phyloP scores from a whole-genome alignment of 2,329 filamentous ascomycete genomes.

The Paracoccidioides lutzii region DNA sequence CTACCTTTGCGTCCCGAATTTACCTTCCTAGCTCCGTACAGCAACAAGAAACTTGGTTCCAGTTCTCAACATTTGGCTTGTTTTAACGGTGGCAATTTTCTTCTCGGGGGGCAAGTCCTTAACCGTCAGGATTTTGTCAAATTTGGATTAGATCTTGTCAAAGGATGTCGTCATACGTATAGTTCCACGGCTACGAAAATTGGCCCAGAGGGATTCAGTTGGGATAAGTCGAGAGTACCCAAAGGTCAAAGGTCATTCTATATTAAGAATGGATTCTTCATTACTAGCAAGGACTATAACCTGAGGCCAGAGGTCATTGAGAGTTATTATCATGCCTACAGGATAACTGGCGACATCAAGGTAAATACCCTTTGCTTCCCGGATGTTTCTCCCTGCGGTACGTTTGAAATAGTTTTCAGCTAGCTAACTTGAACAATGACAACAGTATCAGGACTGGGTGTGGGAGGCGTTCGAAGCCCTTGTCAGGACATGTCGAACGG shows the following conservation, averaged over 20 bases:
- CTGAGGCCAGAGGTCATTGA: constrained; percentile 73
- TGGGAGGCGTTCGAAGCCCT: constrained; percentile 66
- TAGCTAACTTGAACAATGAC: background rate
- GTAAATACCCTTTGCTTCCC: constrained; percentile 12
- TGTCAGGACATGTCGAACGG: constrained; percentile 48
- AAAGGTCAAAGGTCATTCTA: constrained; percentile 47
- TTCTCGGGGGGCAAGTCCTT: constrained; percentile 64
- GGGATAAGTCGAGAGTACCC: constrained; percentile 42
- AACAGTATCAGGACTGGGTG: constrained; percentile 63
- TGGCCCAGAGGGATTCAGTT: constrained; percentile 60
- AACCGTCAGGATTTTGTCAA: constrained; percentile 52
- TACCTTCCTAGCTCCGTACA: constrained; percentile 45
- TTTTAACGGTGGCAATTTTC: constrained; percentile 75
- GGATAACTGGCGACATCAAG: constrained; percentile 57
- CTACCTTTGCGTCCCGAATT: constrained; percentile 54
- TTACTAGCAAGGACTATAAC: constrained; percentile 47
- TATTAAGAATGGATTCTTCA: constrained; percentile 57
- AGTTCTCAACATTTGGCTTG: constrained; percentile 50
- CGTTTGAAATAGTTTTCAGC: background rate
- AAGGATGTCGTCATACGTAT: constrained; percentile 65
- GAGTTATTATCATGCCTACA: constrained; percentile 76
- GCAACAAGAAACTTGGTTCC: constrained; percentile 23
- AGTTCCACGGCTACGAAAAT: constrained; percentile 54
- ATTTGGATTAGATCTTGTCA: constrained; percentile 59
- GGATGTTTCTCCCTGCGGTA: background rate